Evolutionary conservation across 2,329 filamentous ascomycete species (phyloP).

Genomic region (Ophiosphaerella narmari): DNA sequence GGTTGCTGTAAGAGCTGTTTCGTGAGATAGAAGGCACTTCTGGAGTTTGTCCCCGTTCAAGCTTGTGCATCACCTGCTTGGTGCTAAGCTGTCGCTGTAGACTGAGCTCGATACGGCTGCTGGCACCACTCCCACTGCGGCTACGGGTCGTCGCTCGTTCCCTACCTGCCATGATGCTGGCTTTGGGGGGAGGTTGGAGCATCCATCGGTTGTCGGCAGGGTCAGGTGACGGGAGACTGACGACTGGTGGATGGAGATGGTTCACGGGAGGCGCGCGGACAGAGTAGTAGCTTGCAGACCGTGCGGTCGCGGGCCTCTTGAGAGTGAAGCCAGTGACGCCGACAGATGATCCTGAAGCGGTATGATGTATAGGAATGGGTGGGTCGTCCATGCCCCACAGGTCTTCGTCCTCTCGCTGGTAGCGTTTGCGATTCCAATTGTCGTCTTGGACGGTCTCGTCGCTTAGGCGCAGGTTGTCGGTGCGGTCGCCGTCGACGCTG

Average conservation of each 20-base stretch:
- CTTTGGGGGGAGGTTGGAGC: slow-evolving; percentile 87
- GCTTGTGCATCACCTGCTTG: slow-evolving; percentile 41
- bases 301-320: slow-evolving; percentile 33
- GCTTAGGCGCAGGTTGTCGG: slow-evolving; percentile 31
- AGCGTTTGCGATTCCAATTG: slow-evolving; percentile 77
- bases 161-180: slow-evolving; percentile 89
- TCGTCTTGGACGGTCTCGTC: slow-evolving; percentile 45
- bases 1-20: slow-evolving; percentile 40
- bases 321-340: slow-evolving; percentile 27
- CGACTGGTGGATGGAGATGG: slow-evolving; percentile 82
- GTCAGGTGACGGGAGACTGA: slow-evolving; percentile 72
- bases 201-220: slow-evolving; percentile 83
- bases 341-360: slow-evolving; percentile 36
- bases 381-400: slow-evolving; percentile 70
- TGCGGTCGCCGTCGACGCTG: slow-evolving; percentile 41
- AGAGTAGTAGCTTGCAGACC: slow-evolving; percentile 44
- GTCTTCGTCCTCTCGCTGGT: slow-evolving; percentile 86
- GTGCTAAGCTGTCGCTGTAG: slow-evolving; percentile 47
- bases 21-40: slow-evolving; percentile 43
- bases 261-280: slow-evolving; percentile 72
- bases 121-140: slow-evolving; percentile 55
- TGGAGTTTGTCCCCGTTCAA: slow-evolving; percentile 42
- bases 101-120: slow-evolving; percentile 47
- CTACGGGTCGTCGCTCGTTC: slow-evolving; percentile 67
- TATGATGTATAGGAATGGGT: slow-evolving; percentile 36